A percentile compares a stretch with the other conserved stretches of the same genome.
Evolutionary conservation across 2,329 filamentous ascomycete species (phyloP).

Genomic region (Dothidotthia symphoricarpi): DNA sequence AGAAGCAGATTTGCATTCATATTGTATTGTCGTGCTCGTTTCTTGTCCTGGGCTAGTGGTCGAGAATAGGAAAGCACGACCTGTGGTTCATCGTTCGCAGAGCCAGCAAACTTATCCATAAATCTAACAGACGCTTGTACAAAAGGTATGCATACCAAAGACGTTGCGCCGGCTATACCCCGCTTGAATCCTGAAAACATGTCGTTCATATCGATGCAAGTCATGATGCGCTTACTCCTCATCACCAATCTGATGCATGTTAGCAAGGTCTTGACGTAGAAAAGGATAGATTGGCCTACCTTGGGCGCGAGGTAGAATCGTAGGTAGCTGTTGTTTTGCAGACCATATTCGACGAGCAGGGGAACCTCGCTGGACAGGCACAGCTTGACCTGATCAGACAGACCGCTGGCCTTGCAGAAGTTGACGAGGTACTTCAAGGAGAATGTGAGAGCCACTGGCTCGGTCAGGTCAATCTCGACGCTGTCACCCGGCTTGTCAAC

Average conservation of each 20-base stretch:
- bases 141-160: slow-evolving; percentile 23
- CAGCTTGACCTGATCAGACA: slow-evolving; percentile 81
- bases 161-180: slow-evolving; percentile 24
- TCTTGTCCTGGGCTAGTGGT: too few relatives aligned
- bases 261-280: slow-evolving; percentile 27
- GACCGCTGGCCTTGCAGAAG: slow-evolving; percentile 95
- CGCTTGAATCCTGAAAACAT: slow-evolving; percentile 29
- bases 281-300: slow-evolving; percentile 54
- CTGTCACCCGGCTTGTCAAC: slow-evolving; percentile 85
- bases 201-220: slow-evolving; percentile 20
- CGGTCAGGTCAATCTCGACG: slow-evolving; percentile 84
- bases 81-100: too few relatives aligned
- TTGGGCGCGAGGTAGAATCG: slow-evolving; percentile 98
- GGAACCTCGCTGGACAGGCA: slow-evolving; percentile 96
- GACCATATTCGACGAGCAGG: slow-evolving; percentile 85
- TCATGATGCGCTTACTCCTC: slow-evolving; percentile 52
- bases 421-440: slow-evolving; percentile 99
- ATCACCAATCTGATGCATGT: slow-evolving; percentile 64
- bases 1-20: too few relatives aligned
- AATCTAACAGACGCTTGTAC: slow-evolving; percentile 20
- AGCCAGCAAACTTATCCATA: slow-evolving; percentile 2
- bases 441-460: slow-evolving; percentile 93
- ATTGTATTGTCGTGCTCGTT: too few relatives aligned
- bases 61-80: too few relatives aligned
- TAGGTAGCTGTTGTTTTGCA: slow-evolving; percentile 84